Evolutionary conservation across 208 protist genomes (phyloP), one percentile per base, ranked within the genome.

Genomic region (Trypanosoma mega): DNA sequence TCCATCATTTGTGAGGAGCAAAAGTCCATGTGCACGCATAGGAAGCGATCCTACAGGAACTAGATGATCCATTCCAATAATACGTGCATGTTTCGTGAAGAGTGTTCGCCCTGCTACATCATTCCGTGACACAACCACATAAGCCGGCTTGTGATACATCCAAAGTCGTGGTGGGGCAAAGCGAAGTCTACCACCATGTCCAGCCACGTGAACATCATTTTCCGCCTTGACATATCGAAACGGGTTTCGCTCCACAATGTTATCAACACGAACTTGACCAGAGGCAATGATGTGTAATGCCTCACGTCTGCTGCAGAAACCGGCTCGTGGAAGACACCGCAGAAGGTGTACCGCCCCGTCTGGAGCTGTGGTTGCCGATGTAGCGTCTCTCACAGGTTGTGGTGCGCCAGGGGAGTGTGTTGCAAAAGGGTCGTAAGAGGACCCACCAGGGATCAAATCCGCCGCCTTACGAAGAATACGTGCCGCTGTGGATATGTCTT

Each of bases 81-180:
- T 92, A 24, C 75, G 72, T 0, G 90, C 84, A 63, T 93, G 86
- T 47, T 85, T 87, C 5, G 77, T 83, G 48, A 92, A 87, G 44
- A 96, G 74, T 0, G 76, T 72, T 14, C 88, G 84, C 0, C 88
- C 85, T 9, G 75, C 74, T 12, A 80, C 55, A 44, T 95, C 88
- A 61, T 82, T 86, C 46, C 88, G 78, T 11, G 85, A 91, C 16
- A 91, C 84, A n/a, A 92, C 71, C 6, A 95, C 88, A 53, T 95
- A 78, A 31, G 85, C 80, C 8, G 88, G 88, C 57, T 95, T 95
- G 71, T 92, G 85, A 55, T 92, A 95, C 76, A 95, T 91, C 83
- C 85, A 95, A 41, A 95, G 68, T 27, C 88, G 71, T 23, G 88
- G 76, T 9, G 88, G 83, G 20, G 85, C 76, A 58, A 91, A 91